Evolutionary conservation across 768 basidiomycete genomes (phyloP).

Genomic region (Strobilomyces dryophilus): DNA sequence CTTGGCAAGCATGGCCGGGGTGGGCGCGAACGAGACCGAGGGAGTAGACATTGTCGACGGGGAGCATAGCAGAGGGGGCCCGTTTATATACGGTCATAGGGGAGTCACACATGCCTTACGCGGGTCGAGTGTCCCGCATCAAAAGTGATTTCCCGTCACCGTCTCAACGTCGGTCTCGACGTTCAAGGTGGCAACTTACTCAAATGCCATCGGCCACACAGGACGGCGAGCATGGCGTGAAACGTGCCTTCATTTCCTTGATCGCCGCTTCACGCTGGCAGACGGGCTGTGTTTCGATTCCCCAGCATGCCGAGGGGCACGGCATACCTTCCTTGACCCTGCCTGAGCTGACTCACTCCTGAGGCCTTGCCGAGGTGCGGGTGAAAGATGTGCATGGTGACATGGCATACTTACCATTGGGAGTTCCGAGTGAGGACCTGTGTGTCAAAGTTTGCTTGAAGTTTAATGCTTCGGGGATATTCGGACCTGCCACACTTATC

Average conservation of each 20-base stretch:
- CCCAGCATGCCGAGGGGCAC: background rate
- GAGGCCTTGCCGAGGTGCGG: background rate
- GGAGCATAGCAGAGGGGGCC: background rate
- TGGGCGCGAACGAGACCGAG: constrained; percentile 23
- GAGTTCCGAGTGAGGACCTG: no score
- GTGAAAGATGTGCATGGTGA: background rate
- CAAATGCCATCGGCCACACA: background rate
- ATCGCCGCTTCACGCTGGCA: background rate
- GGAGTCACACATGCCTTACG: background rate
- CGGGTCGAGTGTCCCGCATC: no score
- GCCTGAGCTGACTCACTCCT: background rate
- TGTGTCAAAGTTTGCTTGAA: no score
- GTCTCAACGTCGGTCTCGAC: background rate
- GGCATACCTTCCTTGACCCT: background rate
- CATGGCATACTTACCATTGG: background rate
- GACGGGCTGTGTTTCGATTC: background rate
- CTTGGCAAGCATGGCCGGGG: constrained; percentile 11
- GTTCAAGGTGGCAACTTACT: background rate
- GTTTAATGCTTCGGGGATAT: background rate
- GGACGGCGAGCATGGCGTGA: background rate
- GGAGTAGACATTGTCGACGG: constrained; percentile 8
- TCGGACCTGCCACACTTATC: background rate
- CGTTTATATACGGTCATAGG: background rate
- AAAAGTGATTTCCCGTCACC: background rate
- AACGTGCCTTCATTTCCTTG: background rate